phyloP scores from a whole-genome alignment of 257 asterid species.

The Craterostigma plantagineum region DNA sequence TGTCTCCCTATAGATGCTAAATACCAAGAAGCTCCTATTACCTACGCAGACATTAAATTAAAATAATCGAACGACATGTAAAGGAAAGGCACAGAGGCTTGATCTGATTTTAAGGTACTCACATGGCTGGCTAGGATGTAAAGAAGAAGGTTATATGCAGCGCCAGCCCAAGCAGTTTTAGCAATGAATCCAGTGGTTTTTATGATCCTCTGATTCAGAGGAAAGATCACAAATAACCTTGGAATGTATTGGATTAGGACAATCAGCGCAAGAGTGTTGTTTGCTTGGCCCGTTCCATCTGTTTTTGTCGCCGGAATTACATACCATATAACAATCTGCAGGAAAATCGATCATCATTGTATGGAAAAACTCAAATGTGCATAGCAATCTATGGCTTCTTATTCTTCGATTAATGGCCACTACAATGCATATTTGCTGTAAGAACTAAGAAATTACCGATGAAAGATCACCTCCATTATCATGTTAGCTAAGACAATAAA shows the following conservation, averaged over 20 bases:
- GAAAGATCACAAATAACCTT: conserved; percentile 57
- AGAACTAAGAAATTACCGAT: too few relatives aligned
- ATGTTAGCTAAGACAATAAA: too few relatives aligned
- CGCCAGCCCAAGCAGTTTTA: conserved; percentile 96
- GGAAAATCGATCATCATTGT: background rate
- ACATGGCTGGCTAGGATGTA: conserved; percentile 89
- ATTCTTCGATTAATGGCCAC: too few relatives aligned
- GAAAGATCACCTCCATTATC: too few relatives aligned
- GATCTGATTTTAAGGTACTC: conserved; percentile 4
- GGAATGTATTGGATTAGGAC: conserved; percentile 84
- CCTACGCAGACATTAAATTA: conserved; percentile 20
- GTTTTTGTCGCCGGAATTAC: conserved; percentile 62
- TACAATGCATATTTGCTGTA: too few relatives aligned
- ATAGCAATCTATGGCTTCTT: background rate
- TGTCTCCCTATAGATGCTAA: conserved; percentile 83
- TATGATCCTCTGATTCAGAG: conserved; percentile 55
- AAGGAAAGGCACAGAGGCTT: background rate
- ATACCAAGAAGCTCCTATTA: conserved; percentile 89
- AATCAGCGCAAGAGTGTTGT: conserved; percentile 76
- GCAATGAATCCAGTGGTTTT: conserved; percentile 85
- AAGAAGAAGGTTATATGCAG: conserved; percentile 84
- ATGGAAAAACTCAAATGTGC: background rate
- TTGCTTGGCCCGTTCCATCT: conserved; percentile 45
- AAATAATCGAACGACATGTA: background rate
- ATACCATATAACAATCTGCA: conserved; percentile 69